A percentile compares a stretch with the other conserved stretches of the same genome.
Conservation (phyloP, 768 basidiomycete species). For the Rhodosporidiobolus odoratus region DNA sequence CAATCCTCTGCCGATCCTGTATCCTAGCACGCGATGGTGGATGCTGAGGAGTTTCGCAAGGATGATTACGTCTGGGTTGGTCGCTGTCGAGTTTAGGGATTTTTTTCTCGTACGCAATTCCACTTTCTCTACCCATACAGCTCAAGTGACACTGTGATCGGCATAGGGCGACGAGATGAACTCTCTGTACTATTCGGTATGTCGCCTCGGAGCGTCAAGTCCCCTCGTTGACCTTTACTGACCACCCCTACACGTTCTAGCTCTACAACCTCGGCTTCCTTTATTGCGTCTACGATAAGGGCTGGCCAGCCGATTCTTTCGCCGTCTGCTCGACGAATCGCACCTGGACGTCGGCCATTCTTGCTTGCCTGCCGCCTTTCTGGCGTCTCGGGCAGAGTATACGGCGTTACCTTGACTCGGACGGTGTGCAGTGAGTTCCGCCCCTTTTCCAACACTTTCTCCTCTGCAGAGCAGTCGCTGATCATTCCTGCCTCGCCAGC, state of each 20-base stretch:
- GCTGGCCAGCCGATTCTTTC: conserved; percentile 49
- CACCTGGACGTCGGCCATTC: conserved; percentile 61
- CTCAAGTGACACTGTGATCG: neutral
- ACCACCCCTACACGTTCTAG: neutral
- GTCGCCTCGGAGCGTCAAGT: conserved; percentile 1
- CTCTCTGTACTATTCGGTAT: conserved; percentile 35
- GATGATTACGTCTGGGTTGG: conserved; percentile 62
- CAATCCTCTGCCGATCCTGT: conserved; percentile 68
- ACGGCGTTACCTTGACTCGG: conserved; percentile 77
- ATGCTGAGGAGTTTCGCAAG: conserved; percentile 60
- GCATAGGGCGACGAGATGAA: conserved; percentile 29
- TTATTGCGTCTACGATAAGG: conserved; percentile 63
- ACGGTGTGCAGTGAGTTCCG: conserved; percentile 29
- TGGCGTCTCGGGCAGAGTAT: conserved; percentile 79
- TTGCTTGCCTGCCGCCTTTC: conserved; percentile 62
- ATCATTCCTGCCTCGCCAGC: too few relatives aligned
- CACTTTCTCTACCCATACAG: neutral
- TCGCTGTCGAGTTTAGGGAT: conserved; percentile 51
- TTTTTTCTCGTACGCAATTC: conserved; percentile 47
- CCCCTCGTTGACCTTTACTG: neutral
- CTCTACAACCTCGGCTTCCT: conserved; percentile 50
- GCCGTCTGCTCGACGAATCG: conserved; percentile 46
- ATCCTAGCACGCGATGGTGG: conserved; percentile 72
- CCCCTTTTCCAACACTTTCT: neutral
- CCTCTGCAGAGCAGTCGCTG: neutral